phyloP scores from a whole-genome alignment of 345 rosid genomes.

The Hibiscus mutabilis region DNA sequence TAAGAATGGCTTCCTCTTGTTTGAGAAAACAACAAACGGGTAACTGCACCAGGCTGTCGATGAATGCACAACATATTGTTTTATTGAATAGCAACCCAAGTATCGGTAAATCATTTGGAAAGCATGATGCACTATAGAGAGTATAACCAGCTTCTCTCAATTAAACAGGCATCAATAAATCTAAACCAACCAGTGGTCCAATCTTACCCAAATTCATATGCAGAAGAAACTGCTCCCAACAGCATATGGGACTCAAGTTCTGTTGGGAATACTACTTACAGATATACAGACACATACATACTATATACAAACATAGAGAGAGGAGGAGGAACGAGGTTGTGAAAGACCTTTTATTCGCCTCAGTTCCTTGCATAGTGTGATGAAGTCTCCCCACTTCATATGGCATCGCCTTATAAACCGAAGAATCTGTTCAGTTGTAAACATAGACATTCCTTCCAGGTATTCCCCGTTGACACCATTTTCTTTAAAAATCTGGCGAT shows the following conservation, averaged over 20 bases:
- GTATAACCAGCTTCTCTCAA: neutral
- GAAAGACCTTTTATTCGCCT: slow-evolving; percentile 76
- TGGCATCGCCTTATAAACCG: slow-evolving; percentile 94
- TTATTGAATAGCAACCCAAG: neutral
- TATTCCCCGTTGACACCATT: slow-evolving; percentile 91
- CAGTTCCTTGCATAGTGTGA: slow-evolving; percentile 92
- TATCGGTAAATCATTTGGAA: neutral
- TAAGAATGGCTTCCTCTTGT: neutral
- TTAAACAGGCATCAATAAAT: neutral
- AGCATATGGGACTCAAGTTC: no score
- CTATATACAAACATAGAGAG: neutral
- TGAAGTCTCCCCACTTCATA: slow-evolving; percentile 99
- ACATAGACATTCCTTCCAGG: slow-evolving; percentile 91
- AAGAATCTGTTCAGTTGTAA: slow-evolving; percentile 95
- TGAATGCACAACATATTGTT: neutral
- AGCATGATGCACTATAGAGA: no score
- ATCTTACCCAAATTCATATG: neutral
- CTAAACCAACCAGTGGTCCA: neutral
- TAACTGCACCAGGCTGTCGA: neutral
- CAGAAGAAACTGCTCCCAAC: neutral
- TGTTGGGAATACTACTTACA: neutral
- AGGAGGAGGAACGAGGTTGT: neutral
- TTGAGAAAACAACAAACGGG: neutral
- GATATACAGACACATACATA: neutral
- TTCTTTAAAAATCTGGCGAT: slow-evolving; percentile 82